These are phyloP conservation scores for Apiospora saccharicola DNA, from an alignment of 2,329 filamentous ascomycete genomes.

Conservation along the genomic window DNA sequence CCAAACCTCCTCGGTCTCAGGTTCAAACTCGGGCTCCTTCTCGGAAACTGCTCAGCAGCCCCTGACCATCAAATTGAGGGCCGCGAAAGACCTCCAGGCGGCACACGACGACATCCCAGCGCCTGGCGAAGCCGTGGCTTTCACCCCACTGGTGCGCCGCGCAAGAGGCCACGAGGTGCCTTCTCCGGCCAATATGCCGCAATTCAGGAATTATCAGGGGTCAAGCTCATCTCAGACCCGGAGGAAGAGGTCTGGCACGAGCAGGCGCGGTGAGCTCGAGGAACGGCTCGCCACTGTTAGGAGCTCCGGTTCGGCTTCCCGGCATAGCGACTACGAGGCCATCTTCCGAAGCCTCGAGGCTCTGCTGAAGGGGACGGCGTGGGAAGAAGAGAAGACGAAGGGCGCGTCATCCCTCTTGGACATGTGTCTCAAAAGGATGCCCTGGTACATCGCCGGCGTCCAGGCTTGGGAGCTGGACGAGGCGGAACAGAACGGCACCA, in stretches of 20 bases:
- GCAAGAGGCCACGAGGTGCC: constrained; percentile 36
- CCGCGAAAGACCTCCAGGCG: constrained; percentile 31
- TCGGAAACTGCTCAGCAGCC: constrained; percentile 7
- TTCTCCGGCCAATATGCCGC: neutral
- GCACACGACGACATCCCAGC: constrained; percentile 25
- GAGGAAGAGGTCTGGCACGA: constrained; percentile 26
- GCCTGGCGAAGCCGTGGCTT: constrained; percentile 37
- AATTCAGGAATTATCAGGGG: neutral
- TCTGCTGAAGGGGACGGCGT: constrained; percentile 51
- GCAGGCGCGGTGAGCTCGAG: constrained; percentile 38
- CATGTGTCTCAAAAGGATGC: constrained; percentile 58
- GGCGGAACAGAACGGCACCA: constrained; percentile 46
- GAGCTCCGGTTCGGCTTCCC: constrained; percentile 37
- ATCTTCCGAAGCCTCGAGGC: constrained; percentile 54
- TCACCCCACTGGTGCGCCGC: constrained; percentile 41
- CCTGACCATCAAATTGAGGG: constrained; percentile 24
- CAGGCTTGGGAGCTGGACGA: constrained; percentile 50
- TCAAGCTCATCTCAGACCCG: neutral
- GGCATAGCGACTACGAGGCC: constrained; percentile 51
- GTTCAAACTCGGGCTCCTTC: neutral
- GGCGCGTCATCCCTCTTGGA: constrained; percentile 53
- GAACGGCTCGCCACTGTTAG: constrained; percentile 46
- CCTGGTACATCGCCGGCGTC: constrained; percentile 54
- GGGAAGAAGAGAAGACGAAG: constrained; percentile 29
- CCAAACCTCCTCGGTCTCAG: neutral